These are phyloP conservation scores for Fusarium sp. DNA, from an alignment of 2,329 filamentous ascomycete genomes.

Conservation along the genomic window DNA sequence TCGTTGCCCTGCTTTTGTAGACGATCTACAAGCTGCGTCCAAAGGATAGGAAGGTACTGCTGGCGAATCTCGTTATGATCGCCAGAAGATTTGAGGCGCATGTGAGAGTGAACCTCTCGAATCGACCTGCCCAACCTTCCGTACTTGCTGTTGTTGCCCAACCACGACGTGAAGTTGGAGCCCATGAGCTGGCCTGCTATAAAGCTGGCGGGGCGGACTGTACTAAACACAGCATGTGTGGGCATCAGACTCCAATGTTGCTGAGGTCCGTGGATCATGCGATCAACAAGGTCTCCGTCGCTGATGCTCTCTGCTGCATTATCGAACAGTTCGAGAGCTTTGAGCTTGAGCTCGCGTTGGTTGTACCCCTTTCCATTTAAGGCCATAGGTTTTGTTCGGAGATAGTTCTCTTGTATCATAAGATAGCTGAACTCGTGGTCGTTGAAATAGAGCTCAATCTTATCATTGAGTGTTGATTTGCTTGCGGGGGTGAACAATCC, in stretches of 20 bases:
- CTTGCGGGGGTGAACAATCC: conserved; percentile 86
- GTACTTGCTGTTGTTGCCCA: conserved; percentile 92
- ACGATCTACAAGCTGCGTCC: conserved; percentile 79
- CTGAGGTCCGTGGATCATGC: conserved; percentile 98
- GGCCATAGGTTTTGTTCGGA: conserved; percentile 79
- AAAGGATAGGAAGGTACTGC: conserved; percentile 90
- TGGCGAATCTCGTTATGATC: conserved; percentile 95
- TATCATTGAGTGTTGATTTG: conserved; percentile 91
- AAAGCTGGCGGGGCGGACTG: conserved; percentile 89
- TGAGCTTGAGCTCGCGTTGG: conserved; percentile 77
- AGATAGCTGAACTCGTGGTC: conserved; percentile 97
- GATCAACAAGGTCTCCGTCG: conserved; percentile 93
- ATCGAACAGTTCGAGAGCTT: conserved; percentile 85
- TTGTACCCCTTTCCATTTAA: conserved; percentile 65
- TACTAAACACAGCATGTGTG: conserved; percentile 93
- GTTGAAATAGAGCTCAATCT: conserved; percentile 99
- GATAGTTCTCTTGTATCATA: conserved; percentile 98
- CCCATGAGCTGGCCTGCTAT: conserved; percentile 80
- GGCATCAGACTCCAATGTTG: conserved; percentile 99
- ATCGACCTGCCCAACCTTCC: conserved; percentile 81
- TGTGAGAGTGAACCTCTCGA: conserved; percentile 96
- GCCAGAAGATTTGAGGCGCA: conserved; percentile 89
- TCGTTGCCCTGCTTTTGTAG: conserved; percentile 85
- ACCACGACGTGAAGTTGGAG: conserved; percentile 87
- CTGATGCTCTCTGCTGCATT: conserved; percentile 95